These are phyloP conservation scores for Hemerocallis citrina DNA, from an alignment of 106 monocot species.

Conservation along the genomic window DNA sequence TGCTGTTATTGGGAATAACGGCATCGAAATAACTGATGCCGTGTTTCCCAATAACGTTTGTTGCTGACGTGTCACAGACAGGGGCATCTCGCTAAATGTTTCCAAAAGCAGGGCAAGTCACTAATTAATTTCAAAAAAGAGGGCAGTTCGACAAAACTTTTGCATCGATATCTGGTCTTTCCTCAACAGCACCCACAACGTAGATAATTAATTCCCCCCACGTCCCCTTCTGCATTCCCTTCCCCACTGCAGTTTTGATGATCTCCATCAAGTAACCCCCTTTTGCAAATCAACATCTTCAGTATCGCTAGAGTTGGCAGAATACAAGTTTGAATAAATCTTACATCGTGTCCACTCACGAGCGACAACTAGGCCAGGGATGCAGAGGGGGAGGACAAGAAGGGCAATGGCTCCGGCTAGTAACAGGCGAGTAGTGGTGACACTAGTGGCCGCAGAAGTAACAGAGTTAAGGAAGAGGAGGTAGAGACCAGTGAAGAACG, in stretches of 20 bases:
- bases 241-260: neutral
- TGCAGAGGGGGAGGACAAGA: conserved; percentile 47
- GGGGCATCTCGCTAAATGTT: too few species aligned
- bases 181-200: conserved; percentile 3
- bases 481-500: conserved; percentile 69
- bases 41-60: too few species aligned
- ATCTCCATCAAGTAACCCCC: conserved; percentile 15
- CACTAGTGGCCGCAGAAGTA: conserved; percentile 17
- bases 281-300: conserved; percentile 30
- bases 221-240: neutral
- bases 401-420: conserved; percentile 46
- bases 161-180: too few species aligned
- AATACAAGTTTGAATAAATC: conserved; percentile 7
- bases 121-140: too few species aligned
- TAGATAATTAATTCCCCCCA: too few species aligned
- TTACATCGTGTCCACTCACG: conserved; percentile 18
- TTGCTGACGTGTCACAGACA: too few species aligned
- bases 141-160: too few species aligned
- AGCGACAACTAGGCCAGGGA: conserved; percentile 34
- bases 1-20: too few species aligned
- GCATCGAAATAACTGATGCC: too few species aligned
- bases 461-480: conserved; percentile 51
- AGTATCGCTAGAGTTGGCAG: neutral
- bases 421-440: conserved; percentile 18
- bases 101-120: too few species aligned